Conservation (phyloP, 805 yeast species). For the Ogataea thermomethanolica region DNA sequence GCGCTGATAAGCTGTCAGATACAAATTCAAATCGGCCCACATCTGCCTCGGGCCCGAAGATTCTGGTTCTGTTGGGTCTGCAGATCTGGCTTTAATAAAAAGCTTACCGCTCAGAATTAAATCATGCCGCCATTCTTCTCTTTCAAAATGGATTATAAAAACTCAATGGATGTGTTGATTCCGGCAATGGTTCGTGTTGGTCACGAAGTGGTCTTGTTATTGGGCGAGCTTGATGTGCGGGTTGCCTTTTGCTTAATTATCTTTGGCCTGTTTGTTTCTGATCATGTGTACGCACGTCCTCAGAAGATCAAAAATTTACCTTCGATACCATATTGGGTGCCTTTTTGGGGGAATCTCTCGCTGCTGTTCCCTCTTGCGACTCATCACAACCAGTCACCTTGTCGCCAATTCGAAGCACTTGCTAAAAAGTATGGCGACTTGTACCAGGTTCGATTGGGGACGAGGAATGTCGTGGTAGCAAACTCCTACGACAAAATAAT, state of each 20-base stretch:
- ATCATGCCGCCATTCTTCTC: constrained; percentile 5
- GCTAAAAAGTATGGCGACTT: constrained; percentile 41
- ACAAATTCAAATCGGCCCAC: neutral
- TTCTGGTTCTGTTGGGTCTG: neutral
- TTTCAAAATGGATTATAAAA: neutral
- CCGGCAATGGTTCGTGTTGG: neutral
- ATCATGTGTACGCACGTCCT: constrained; percentile 10
- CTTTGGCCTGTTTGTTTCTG: constrained; percentile 3
- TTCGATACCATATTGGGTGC: constrained; percentile 18
- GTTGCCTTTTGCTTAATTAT: neutral
- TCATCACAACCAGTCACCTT: constrained; percentile 36
- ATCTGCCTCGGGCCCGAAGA: neutral
- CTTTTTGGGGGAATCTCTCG: constrained; percentile 27
- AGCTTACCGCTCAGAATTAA: constrained; percentile 9
- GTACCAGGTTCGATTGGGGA: constrained; percentile 64
- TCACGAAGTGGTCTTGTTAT: neutral
- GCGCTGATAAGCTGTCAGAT: too few relatives aligned
- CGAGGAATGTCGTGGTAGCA: constrained; percentile 56
- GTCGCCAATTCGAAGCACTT: constrained; percentile 46
- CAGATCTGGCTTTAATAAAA: neutral
- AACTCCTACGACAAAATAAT: constrained; percentile 56
- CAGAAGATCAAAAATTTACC: constrained; percentile 20
- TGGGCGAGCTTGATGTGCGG: neutral
- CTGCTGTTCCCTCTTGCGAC: constrained; percentile 27
- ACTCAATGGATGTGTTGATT: neutral